Conservation (phyloP, 345 rosid species). For the Viola odorata region DNA sequence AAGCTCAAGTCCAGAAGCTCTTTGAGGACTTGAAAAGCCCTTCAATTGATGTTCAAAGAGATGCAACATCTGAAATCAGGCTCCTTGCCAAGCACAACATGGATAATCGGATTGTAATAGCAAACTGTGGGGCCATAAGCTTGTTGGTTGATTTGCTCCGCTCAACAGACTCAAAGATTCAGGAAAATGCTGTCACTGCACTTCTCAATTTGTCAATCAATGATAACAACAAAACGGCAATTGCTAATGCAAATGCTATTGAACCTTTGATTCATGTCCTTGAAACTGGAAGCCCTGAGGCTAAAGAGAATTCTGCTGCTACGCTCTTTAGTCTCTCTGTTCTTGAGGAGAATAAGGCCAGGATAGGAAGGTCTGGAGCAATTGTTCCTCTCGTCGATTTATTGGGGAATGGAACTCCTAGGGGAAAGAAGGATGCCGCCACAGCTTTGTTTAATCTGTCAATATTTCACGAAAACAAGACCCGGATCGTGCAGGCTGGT, state of each 20-base stretch:
- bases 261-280: constrained; percentile 76
- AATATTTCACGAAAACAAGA: constrained; percentile 75
- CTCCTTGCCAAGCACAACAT: constrained; percentile 68
- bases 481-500: constrained; percentile 72
- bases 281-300: constrained; percentile 72
- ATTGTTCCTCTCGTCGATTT: constrained; percentile 79
- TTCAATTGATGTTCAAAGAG: constrained; percentile 56
- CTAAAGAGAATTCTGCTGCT: constrained; percentile 84
- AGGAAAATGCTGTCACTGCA: constrained; percentile 80
- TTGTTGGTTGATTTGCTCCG: constrained; percentile 54
- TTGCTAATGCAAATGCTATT: constrained; percentile 69
- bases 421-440: constrained; percentile 92
- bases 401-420: constrained; percentile 68
- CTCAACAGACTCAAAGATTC: constrained; percentile 49
- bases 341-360: constrained; percentile 70
- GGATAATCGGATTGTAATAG: constrained; percentile 75
- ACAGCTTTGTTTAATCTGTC: constrained; percentile 84
- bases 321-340: constrained; percentile 84
- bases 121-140: constrained; percentile 63
- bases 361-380: constrained; percentile 84
- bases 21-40: constrained; percentile 57
- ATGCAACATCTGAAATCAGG: constrained; percentile 53
- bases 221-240: constrained; percentile 65
- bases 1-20: constrained; percentile 57
- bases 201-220: constrained; percentile 85